phyloP scores from a whole-genome alignment of 805 yeast species.

The Cyberlindnera nakhonratchasimensis region DNA sequence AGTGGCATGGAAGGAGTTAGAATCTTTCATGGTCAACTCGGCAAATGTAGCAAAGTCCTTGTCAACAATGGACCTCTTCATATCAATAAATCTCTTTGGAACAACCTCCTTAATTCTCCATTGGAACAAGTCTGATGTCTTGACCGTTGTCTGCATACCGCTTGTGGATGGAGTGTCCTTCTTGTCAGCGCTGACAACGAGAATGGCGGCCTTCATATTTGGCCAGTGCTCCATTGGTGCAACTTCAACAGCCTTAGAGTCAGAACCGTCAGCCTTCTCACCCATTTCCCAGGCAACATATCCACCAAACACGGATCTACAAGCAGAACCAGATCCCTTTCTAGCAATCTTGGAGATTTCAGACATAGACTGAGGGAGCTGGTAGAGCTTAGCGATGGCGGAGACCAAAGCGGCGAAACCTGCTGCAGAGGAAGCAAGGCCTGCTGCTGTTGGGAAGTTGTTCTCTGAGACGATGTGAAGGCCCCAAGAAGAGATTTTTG shows the following conservation, averaged over 20 bases:
- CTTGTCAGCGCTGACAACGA: constrained; percentile 89
- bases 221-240: constrained; percentile 91
- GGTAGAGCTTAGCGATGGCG: constrained; percentile 80
- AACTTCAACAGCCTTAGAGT: constrained; percentile 90
- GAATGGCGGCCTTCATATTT: constrained; percentile 82
- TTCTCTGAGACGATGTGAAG: constrained; percentile 87
- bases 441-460: constrained; percentile 99
- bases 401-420: constrained; percentile 95
- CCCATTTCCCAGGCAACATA: constrained; percentile 99
- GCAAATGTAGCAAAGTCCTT: constrained; percentile 81
- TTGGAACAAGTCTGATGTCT: constrained; percentile 81
- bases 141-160: constrained; percentile 95
- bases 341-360: constrained; percentile 93
- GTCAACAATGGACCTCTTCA: constrained; percentile 72
- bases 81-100: constrained; percentile 77
- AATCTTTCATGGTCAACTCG: constrained; percentile 90
- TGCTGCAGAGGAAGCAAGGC: constrained; percentile 96
- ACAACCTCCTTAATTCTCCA: constrained; percentile 79
- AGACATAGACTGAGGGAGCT: constrained; percentile 79
- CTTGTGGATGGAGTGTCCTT: constrained; percentile 93
- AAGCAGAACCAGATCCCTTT: constrained; percentile 98
- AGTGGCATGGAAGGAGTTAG: constrained; percentile 97
- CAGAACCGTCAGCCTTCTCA: constrained; percentile 64
- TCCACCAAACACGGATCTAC: constrained; percentile 96
- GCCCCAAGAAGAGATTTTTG: constrained; percentile 59